Evolutionary conservation across 192 early-diverging fungal genomes (phyloP), one percentile per base, ranked within the genome.

Genomic region (Backusella luteola): DNA sequence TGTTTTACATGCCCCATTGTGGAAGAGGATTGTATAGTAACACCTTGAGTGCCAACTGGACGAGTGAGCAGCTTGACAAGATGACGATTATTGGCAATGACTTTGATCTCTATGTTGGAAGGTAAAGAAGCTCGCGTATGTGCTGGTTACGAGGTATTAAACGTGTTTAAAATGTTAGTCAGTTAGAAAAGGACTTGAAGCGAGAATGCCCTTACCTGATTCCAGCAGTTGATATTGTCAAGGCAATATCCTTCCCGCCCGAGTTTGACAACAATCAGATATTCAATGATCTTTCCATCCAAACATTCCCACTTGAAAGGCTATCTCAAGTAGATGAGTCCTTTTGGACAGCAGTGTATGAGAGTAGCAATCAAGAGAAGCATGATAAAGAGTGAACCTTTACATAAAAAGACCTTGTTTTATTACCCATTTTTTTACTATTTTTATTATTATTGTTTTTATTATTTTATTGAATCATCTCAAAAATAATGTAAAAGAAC

Each of bases 1-100:
- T 83, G 6, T 83, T 83, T 74, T 83, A 83, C 52, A 83, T 83
- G 82, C 82, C 82, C 14, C 82, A 83, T 66, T 83, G 82, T 74
- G 70, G 73, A 46, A 49, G 74, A 26, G 67, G 49, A 6, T 46
- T 78, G 6, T 83, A 83, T 32, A 83, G 79, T 42, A 83, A 83
- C 44, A 71, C 76, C 1, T 34, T 83, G 21, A 75, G 69, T 15
- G 74, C 76, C 0, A 83, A 83, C 46, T 83, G 82, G 82, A 80
- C 36, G 17, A 6, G 32, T 11, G 46, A 74, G 1, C 52, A 71
- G 14, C 66, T 83, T 12, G 26, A 32, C 4, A 36, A 77, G 32
- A 39, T 80, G 12, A 73, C 76, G 2, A 36, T 83, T 11, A 44
- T 83, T 52, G 78, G 82, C 7, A 83, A 83, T 63, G 6, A 69